Percentiles rank a stretch among this genome's conserved stretches.
Conservation (phyloP, 495 filamentous ascomycete genomes). For the Xylaria grammica region DNA sequence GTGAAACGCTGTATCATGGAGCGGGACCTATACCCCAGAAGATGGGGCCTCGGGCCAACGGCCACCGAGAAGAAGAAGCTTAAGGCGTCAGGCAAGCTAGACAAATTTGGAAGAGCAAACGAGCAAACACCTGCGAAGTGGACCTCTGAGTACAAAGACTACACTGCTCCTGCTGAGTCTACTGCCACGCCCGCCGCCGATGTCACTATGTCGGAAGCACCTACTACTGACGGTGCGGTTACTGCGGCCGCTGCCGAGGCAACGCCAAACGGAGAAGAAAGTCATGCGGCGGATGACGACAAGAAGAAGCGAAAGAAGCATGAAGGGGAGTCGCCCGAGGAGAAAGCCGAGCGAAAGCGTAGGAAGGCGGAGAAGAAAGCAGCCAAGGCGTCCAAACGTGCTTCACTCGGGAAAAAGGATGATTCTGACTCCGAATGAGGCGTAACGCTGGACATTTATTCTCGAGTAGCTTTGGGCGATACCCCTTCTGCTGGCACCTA, state of each 20-base stretch:
- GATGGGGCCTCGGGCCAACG: conserved; percentile 93
- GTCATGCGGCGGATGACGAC: conserved; percentile 43
- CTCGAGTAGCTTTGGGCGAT: conserved; percentile 33
- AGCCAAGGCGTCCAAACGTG: conserved; percentile 61
- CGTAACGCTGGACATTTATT: conserved; percentile 16
- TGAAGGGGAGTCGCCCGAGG: conserved; percentile 78
- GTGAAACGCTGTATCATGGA: conserved; percentile 99
- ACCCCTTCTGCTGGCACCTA: conserved; percentile 32
- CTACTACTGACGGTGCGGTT: conserved; percentile 21
- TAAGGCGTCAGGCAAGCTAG: conserved; percentile 95
- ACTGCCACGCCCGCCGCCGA: conserved; percentile 29
- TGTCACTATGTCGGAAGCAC: conserved; percentile 37
- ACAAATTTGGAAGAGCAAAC: conserved; percentile 93
- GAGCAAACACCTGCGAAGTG: conserved; percentile 90
- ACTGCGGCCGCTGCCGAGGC: conserved; percentile 38
- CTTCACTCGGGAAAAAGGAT: conserved; percentile 36
- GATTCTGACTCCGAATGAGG: conserved; percentile 39
- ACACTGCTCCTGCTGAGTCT: conserved; percentile 46
- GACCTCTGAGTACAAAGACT: conserved; percentile 90
- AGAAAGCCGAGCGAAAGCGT: conserved; percentile 75
- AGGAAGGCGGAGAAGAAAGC: conserved; percentile 78
- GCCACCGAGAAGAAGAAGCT: conserved; percentile 98
- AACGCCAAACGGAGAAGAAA: conserved; percentile 44
- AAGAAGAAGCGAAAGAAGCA: conserved; percentile 84
- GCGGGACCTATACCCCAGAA: conserved; percentile 89